phyloP scores from a whole-genome alignment of 2,329 filamentous ascomycete genomes.

The Hirsutella minnesotensis region DNA sequence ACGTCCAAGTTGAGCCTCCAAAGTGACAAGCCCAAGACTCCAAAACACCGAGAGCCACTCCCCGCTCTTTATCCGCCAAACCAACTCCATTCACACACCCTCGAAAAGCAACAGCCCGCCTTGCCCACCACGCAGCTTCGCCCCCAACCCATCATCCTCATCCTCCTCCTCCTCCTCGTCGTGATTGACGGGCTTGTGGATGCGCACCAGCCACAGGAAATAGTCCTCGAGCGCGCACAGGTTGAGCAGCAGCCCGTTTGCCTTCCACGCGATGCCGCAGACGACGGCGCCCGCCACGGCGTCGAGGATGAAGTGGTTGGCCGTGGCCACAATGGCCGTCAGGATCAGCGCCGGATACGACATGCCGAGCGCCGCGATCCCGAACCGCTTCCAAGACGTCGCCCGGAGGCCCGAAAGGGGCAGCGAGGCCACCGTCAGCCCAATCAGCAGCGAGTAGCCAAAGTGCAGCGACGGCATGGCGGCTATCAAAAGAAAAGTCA shows the following conservation, averaged over 20 bases:
- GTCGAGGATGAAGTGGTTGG: slow-evolving; percentile 63
- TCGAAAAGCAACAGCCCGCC: not conserved
- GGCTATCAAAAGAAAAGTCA: slow-evolving; percentile 24
- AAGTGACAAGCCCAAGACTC: too few species aligned
- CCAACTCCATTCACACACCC: not conserved
- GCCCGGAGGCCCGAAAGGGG: slow-evolving; percentile 45
- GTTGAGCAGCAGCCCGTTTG: slow-evolving; percentile 45
- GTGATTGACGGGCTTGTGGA: slow-evolving; percentile 49
- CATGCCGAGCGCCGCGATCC: slow-evolving; percentile 37
- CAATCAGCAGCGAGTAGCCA: slow-evolving; percentile 62
- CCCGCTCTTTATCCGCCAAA: not conserved
- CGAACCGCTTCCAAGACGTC: slow-evolving; percentile 36
- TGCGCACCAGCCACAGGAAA: slow-evolving; percentile 48
- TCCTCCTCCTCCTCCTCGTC: slow-evolving; percentile 24
- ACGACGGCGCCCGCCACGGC: slow-evolving; percentile 57
- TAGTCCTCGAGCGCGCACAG: slow-evolving; percentile 55
- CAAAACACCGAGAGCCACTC: too few species aligned
- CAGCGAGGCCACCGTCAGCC: slow-evolving; percentile 54
- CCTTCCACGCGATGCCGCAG: slow-evolving; percentile 51
- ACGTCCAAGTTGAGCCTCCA: too few species aligned
- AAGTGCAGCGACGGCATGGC: slow-evolving; percentile 70
- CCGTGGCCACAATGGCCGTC: slow-evolving; percentile 56
- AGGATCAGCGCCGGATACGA: slow-evolving; percentile 55
- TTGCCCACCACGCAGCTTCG: not conserved
- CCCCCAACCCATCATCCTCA: not conserved